A percentile compares a stretch with the other conserved stretches of the same genome.
Evolutionary conservation across 129 eudicot genomes (phyloP).

Genomic region (Pittosporum tobira): DNA sequence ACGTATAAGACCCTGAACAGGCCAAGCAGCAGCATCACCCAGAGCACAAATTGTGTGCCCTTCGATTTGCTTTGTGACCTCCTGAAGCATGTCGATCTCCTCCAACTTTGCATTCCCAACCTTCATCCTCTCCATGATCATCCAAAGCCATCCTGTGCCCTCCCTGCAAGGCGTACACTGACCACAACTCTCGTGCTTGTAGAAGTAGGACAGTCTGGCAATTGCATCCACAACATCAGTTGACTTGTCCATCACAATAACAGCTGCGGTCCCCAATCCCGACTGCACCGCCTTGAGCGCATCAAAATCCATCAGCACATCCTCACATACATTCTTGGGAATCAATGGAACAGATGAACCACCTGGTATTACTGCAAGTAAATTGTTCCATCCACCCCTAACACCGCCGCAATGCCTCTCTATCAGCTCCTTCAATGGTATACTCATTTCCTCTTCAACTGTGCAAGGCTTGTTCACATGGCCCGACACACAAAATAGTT

Average conservation of each 20-base stretch:
- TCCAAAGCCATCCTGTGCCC: slow-evolving; percentile 94
- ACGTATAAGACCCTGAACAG: slow-evolving; percentile 98
- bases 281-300: slow-evolving; percentile 67
- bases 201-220: slow-evolving; percentile 82
- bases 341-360: slow-evolving; percentile 86
- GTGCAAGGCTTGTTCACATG: slow-evolving; percentile 89
- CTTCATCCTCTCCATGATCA: slow-evolving; percentile 92
- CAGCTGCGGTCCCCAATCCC: slow-evolving; percentile 86
- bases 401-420: slow-evolving; percentile 93
- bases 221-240: slow-evolving; percentile 84
- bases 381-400: slow-evolving; percentile 86
- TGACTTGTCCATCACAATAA: slow-evolving; percentile 78
- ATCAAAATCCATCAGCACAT: slow-evolving; percentile 84
- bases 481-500: slow-evolving; percentile 77
- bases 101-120: slow-evolving; percentile 88
- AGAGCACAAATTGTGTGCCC: slow-evolving; percentile 92
- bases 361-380: slow-evolving; percentile 79
- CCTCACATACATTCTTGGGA: slow-evolving; percentile 56
- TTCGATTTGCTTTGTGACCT: slow-evolving; percentile 86
- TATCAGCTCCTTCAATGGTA: slow-evolving; percentile 71
- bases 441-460: slow-evolving; percentile 93
- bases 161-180: slow-evolving; percentile 94
- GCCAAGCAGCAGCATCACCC: slow-evolving; percentile 99
- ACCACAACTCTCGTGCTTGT: slow-evolving; percentile 90
- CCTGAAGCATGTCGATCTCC: slow-evolving; percentile 91